phyloP scores from a whole-genome alignment of 106 monocot genomes.

The Allium sativum region DNA sequence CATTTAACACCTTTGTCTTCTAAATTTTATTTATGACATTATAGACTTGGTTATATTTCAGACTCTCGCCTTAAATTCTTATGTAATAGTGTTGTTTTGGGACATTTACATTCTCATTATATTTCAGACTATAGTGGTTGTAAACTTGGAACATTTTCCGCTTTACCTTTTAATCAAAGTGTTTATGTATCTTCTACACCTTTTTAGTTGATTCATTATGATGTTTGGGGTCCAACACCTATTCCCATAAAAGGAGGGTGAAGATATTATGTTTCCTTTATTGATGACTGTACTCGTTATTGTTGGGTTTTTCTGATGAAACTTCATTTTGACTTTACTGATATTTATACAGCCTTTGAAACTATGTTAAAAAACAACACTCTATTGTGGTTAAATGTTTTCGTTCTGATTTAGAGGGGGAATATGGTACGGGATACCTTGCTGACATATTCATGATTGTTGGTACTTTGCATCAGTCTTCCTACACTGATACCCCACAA shows the following conservation, averaged over 20 bases:
- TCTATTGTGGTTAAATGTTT: not conserved
- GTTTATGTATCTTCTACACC: not conserved
- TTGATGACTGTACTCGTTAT: not conserved
- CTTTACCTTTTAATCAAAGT: not conserved
- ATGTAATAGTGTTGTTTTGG: too few relatives aligned
- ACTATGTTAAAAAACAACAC: not conserved
- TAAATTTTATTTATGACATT: too few relatives aligned
- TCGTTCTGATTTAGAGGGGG: not conserved
- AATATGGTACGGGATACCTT: not conserved
- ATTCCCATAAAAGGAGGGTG: too few relatives aligned
- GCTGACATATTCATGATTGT: too few relatives aligned
- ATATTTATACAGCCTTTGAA: not conserved
- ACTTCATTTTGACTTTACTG: not conserved
- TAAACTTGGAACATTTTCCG: not conserved
- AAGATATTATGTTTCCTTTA: not conserved
- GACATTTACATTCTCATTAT: too few relatives aligned
- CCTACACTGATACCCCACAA: not conserved
- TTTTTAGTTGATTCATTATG: not conserved
- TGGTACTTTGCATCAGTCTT: too few relatives aligned
- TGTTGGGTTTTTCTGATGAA: not conserved
- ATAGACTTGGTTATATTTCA: not conserved
- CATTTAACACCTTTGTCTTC: not conserved
- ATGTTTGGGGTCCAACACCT: too few relatives aligned
- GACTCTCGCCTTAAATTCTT: not conserved
- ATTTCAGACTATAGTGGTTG: not conserved